These are phyloP conservation scores for Pythium angustatum DNA, from an alignment of 352 stramenopile species.

Conservation along the genomic window DNA sequence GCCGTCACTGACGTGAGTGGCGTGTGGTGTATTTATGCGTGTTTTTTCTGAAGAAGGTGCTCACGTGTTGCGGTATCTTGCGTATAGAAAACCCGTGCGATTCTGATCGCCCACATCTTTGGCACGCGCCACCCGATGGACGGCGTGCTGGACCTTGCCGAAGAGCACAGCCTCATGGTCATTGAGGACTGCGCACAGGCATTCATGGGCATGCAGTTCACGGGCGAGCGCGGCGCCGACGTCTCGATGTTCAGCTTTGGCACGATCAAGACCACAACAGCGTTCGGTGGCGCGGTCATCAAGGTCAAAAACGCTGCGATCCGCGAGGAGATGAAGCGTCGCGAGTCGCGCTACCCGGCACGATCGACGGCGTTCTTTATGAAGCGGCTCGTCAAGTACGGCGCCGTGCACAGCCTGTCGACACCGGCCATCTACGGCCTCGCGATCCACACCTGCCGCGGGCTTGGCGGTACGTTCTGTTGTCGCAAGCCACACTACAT, in stretches of 20 bases:
- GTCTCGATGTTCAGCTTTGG: slow-evolving; percentile 89
- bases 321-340: slow-evolving; percentile 65
- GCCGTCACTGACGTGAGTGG: slow-evolving; percentile 44
- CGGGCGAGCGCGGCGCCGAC: slow-evolving; percentile 56
- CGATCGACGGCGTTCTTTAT: slow-evolving; percentile 77
- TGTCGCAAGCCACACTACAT: background rate
- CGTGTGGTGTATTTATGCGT: background rate
- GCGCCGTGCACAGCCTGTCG: slow-evolving; percentile 66
- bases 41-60: too few species aligned
- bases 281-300: slow-evolving; percentile 72
- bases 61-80: background rate
- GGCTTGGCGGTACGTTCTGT: slow-evolving; percentile 47
- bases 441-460: slow-evolving; percentile 64
- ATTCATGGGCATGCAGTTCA: slow-evolving; percentile 69
- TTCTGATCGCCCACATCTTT: slow-evolving; percentile 85
- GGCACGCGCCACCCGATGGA: slow-evolving; percentile 65
- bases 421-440: slow-evolving; percentile 73
- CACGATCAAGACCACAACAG: slow-evolving; percentile 85
- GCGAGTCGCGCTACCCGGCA: slow-evolving; percentile 60
- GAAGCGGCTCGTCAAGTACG: slow-evolving; percentile 78
- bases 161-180: slow-evolving; percentile 53
- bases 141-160: slow-evolving; percentile 48
- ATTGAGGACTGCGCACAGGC: slow-evolving; percentile 84
- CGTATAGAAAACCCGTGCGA: slow-evolving; percentile 53
- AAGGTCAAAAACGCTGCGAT: slow-evolving; percentile 57